Evolutionary conservation across 495 filamentous ascomycete species (phyloP).

Genomic region (Penicillium angulare): DNA sequence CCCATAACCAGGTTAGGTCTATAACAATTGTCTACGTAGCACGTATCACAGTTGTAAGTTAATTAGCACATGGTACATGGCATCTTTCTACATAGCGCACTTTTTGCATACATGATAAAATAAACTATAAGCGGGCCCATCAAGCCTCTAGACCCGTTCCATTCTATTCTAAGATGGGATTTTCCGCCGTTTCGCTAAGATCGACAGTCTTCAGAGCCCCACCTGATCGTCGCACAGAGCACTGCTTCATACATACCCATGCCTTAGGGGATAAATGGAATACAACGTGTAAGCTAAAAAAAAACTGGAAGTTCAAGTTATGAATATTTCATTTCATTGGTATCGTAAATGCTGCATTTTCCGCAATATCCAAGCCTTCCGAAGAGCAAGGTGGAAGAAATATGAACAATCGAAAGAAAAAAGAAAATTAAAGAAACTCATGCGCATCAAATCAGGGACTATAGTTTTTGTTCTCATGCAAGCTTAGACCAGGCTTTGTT

Average conservation of each 20-base stretch:
- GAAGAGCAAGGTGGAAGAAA: slow-evolving; percentile 8
- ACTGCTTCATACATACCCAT: too few relatives aligned
- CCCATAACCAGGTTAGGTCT: too few relatives aligned
- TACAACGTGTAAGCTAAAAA: too few relatives aligned
- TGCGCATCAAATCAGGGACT: slow-evolving; percentile 5
- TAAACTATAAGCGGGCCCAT: not conserved
- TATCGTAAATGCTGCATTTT: slow-evolving; percentile 28
- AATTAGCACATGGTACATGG: too few relatives aligned
- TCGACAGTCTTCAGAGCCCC: slow-evolving; percentile 5
- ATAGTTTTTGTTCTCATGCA: not conserved
- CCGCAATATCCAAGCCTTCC: slow-evolving; percentile 12
- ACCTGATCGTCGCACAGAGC: slow-evolving; percentile 3
- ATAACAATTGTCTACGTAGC: too few relatives aligned
- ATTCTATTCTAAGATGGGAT: too few relatives aligned
- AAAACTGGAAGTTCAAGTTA: too few relatives aligned
- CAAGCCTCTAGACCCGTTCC: not conserved
- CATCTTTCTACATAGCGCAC: too few relatives aligned
- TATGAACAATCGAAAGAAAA: slow-evolving; percentile 10
- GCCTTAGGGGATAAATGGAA: too few relatives aligned
- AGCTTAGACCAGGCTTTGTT: slow-evolving; percentile 18
- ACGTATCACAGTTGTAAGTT: too few relatives aligned
- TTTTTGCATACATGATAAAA: too few relatives aligned
- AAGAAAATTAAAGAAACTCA: not conserved
- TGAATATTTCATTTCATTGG: slow-evolving; percentile 27
- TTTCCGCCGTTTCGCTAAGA: not conserved